These are phyloP conservation scores for Pythium phragmiticola DNA, from an alignment of 352 stramenopile genomes.

Conservation along the genomic window DNA sequence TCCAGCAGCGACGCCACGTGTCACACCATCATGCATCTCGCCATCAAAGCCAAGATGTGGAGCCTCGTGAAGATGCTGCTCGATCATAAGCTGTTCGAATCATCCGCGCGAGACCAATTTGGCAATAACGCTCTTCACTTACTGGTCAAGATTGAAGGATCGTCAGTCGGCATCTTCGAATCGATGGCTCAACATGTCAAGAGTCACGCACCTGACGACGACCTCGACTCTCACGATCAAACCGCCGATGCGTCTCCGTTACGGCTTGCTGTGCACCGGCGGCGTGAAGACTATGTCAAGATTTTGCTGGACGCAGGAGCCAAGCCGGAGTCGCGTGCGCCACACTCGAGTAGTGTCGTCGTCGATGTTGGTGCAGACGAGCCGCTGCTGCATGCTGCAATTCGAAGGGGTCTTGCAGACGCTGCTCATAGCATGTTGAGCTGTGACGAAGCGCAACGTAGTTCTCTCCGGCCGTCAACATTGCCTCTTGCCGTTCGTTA, in stretches of 20 bases:
- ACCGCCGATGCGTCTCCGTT: constrained; percentile 56
- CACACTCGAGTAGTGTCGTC: not conserved
- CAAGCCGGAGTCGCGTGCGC: not conserved
- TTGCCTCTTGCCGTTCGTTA: constrained; percentile 55
- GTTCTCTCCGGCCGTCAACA: not conserved
- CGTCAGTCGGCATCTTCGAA: constrained; percentile 41
- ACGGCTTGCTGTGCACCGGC: constrained; percentile 52
- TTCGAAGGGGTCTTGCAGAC: constrained; percentile 5
- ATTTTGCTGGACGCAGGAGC: constrained; percentile 32
- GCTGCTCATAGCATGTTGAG: constrained; percentile 4
- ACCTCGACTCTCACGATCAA: constrained; percentile 29
- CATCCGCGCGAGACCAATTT: constrained; percentile 40
- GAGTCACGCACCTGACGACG: not conserved
- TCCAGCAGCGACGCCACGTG: constrained; percentile 40
- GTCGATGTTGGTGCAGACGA: not conserved
- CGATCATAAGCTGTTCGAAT: constrained; percentile 40
- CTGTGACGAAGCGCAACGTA: not conserved
- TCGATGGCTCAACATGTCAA: constrained; percentile 33
- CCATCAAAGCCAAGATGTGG: constrained; percentile 62
- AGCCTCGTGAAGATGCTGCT: constrained; percentile 53
- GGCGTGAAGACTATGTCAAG: constrained; percentile 50
- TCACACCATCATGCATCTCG: constrained; percentile 58
- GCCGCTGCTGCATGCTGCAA: constrained; percentile 1
- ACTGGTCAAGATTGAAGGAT: constrained; percentile 51
- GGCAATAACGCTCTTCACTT: constrained; percentile 62